Evolutionary conservation across 2,329 filamentous ascomycete species (phyloP).

Genomic region (Microdochium nivale): DNA sequence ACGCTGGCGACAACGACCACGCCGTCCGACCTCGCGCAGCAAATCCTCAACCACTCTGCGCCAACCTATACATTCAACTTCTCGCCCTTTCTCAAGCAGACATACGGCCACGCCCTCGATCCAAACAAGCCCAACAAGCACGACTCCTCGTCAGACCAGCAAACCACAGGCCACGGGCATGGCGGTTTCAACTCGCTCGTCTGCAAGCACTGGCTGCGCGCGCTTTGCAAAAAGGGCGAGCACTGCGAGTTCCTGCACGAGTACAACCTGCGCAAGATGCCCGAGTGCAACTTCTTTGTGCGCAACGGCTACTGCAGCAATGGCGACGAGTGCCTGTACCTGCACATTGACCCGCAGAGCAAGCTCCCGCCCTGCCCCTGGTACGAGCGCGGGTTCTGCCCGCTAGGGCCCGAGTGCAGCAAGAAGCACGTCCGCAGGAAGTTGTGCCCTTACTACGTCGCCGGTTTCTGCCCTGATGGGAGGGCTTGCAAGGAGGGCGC

Average conservation of each 20-base stretch:
- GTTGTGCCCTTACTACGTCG: conserved; percentile 78
- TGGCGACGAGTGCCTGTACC: conserved; percentile 91
- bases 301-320: conserved; percentile 92
- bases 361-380: conserved; percentile 76
- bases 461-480: conserved; percentile 87
- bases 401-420: conserved; percentile 75
- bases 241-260: conserved; percentile 97
- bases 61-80: conserved; percentile 69
- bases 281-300: conserved; percentile 94
- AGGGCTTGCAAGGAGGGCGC: conserved; percentile 67
- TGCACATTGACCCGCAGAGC: conserved; percentile 78
- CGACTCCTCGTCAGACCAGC: conserved; percentile 33
- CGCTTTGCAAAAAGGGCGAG: conserved; percentile 95
- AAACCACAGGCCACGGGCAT: conserved; percentile 22
- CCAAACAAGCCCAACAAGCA: conserved; percentile 79
- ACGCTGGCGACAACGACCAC: conserved; percentile 11
- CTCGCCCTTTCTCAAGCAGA: conserved; percentile 73
- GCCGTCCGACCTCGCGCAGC: conserved; percentile 23
- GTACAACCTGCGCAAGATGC: conserved; percentile 97
- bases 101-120: conserved; percentile 77
- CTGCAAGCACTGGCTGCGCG: conserved; percentile 97
- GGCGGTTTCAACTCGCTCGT: conserved; percentile 72
- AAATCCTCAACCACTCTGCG: conserved; percentile 49
- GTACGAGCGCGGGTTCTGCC: conserved; percentile 93
- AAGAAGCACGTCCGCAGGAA: conserved; percentile 81